Evolutionary conservation across 352 stramenopile species (phyloP), one percentile per base, ranked within the genome.

Genomic region (Pythium monospermum): DNA sequence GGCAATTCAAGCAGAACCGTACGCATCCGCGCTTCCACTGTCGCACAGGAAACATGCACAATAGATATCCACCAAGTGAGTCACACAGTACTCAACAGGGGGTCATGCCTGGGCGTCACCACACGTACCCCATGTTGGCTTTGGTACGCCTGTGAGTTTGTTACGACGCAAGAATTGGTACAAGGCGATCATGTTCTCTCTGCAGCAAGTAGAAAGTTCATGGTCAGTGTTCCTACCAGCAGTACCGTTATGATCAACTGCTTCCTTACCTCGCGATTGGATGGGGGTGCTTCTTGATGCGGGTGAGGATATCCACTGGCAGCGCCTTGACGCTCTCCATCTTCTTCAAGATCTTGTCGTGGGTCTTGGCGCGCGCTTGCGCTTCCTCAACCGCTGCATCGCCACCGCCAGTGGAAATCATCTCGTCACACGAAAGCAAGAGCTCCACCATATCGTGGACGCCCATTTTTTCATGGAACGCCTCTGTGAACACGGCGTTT

Each of bases 311-410:
- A 44, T 88, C 78, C 12, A 46, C 50, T 0, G 81, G 78, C 18
- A 92, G 59, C 18, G 64, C 77, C 36, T 82, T 87, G 4, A 71
- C 76, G 1, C 61, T 68, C 37, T 90, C 81, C 73, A 90, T 90
- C 59, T 86, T 90, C 61, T 90, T 92, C 11, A 85, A 57, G 5
- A 92, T 49, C 54, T 92, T 92, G 48, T 87, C 77, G 49, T 89
- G 78, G 1, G 76, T 73, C 45, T 86, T 87, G 2, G 66, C 39
- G 41, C 78, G 76, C 28, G 83, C 66, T 31, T 75, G 64, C 7
- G 70, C 72, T 18, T 85, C 63, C 16, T 76, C 60, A 3, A 55
- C 45, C 6, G 70, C 71, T 3, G 69, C 64, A 1, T 81, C 67
- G 21, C 63, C 68, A 18, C 56, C 64, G 1, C 61, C 40, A 16